These are phyloP conservation scores for Cutaneotrichosporon sp. DNA, from an alignment of 1,284 basidiomycete species.

Conservation along the genomic window DNA sequence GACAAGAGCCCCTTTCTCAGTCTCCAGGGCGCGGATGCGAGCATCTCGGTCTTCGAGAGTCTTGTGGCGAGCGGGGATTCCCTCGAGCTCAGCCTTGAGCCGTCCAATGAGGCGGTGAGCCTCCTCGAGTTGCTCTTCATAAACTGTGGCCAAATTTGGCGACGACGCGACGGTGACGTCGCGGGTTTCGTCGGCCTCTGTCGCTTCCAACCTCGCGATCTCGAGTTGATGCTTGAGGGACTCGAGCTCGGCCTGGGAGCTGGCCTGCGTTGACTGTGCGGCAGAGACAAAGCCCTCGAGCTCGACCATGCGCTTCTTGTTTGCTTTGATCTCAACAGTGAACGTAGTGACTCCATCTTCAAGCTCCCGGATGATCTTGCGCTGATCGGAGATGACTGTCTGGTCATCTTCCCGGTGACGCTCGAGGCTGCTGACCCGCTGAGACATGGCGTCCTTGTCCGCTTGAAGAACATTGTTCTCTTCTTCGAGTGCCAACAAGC, in stretches of 20 bases:
- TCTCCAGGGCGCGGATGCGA: slow-evolving; percentile 43
- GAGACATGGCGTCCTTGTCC: background rate
- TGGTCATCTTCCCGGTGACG: background rate
- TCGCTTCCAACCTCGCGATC: slow-evolving; percentile 1
- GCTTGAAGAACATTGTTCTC: background rate
- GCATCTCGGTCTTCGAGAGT: slow-evolving; percentile 41
- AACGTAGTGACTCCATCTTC: background rate
- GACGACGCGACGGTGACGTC: background rate
- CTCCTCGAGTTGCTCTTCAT: slow-evolving; percentile 74
- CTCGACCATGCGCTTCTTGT: background rate
- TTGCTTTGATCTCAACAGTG: background rate
- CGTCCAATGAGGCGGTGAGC: slow-evolving; percentile 77
- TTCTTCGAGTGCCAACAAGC: background rate
- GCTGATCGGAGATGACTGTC: background rate
- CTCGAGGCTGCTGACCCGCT: background rate
- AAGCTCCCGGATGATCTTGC: background rate
- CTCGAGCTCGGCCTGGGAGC: slow-evolving; percentile 2
- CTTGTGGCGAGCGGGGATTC: slow-evolving; percentile 38
- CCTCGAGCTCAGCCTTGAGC: slow-evolving; percentile 63
- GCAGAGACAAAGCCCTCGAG: background rate
- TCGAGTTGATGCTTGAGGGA: background rate
- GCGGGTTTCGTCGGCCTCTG: background rate
- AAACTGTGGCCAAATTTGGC: slow-evolving; percentile 33
- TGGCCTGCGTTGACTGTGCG: background rate
- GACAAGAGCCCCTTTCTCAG: slow-evolving; percentile 40